Evolutionary conservation across 306 rosid species (phyloP).

Genomic region (Prosopis cineraria): DNA sequence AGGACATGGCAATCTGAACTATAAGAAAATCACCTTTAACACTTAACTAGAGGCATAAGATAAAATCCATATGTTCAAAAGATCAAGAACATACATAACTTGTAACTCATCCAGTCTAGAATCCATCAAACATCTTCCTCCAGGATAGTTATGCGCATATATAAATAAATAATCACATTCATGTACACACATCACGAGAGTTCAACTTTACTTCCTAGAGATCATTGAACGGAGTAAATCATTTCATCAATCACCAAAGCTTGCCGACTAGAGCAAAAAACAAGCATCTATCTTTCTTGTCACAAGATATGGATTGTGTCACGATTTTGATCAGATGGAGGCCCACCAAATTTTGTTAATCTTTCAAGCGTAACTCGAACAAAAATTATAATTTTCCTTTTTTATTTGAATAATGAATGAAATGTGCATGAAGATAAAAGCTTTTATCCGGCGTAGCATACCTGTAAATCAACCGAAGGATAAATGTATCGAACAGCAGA

Average conservation of each 20-base stretch:
- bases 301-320: neutral
- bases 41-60: neutral
- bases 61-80: conserved; percentile 24
- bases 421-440: neutral
- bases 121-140: conserved; percentile 17
- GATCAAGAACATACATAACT: conserved; percentile 5
- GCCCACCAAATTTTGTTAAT: neutral
- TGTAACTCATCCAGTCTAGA: conserved; percentile 23
- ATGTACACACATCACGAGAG: neutral
- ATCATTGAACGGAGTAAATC: neutral
- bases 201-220: conserved; percentile 11
- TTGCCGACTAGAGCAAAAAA: neutral
- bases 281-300: neutral
- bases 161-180: conserved; percentile 21
- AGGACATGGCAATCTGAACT: conserved; percentile 19
- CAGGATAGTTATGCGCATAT: conserved; percentile 2
- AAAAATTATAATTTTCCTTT: neutral
- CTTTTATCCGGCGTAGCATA: conserved; percentile 33
- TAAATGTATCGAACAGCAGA: conserved; percentile 63
- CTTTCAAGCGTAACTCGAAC: neutral
- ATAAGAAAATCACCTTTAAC: conserved; percentile 20
- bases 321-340: neutral
- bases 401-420: neutral
- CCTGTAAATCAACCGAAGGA: conserved; percentile 63
- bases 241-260: neutral